phyloP scores from a whole-genome alignment of 2,329 filamentous ascomycete genomes.

The Xylariaceae sp. region DNA sequence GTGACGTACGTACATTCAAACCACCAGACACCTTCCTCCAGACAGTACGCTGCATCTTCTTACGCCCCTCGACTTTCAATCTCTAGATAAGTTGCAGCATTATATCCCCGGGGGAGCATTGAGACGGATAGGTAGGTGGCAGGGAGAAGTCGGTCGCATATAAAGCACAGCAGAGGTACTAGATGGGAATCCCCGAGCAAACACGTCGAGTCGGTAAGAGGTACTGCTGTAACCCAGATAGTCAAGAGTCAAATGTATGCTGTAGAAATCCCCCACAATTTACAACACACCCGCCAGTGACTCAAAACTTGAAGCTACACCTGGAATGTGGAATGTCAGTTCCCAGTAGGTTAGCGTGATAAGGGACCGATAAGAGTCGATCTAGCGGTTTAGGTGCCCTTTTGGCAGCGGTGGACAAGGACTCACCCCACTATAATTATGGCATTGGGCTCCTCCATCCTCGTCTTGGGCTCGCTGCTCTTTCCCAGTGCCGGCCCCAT shows the following conservation, averaged over 20 bases:
- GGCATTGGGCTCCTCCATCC: too few species aligned
- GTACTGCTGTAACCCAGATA: too few species aligned
- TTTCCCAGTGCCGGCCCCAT: too few species aligned
- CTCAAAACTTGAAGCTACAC: constrained; percentile 1
- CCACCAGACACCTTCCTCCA: constrained; percentile 36
- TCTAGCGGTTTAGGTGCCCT: constrained; percentile 2
- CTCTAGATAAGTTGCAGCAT: not conserved
- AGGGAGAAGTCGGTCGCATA: not conserved
- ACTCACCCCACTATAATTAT: too few species aligned
- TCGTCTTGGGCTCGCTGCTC: too few species aligned
- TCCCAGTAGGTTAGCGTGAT: too few species aligned
- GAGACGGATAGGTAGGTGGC: not conserved
- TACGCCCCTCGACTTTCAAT: not conserved
- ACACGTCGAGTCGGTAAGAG: not conserved
- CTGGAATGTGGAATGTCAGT: not conserved
- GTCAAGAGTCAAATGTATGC: too few species aligned
- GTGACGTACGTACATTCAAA: constrained; percentile 34
- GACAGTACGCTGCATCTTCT: constrained; percentile 25
- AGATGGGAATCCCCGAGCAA: too few species aligned
- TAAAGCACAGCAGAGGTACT: not conserved
- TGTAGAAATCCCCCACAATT: not conserved
- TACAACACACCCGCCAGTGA: constrained; percentile 4
- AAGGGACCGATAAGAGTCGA: constrained; percentile 7
- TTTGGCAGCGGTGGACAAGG: too few species aligned
- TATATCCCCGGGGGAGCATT: too few species aligned